Evolutionary conservation across 805 yeast species (phyloP).

Genomic region (Starmerella stellata): DNA sequence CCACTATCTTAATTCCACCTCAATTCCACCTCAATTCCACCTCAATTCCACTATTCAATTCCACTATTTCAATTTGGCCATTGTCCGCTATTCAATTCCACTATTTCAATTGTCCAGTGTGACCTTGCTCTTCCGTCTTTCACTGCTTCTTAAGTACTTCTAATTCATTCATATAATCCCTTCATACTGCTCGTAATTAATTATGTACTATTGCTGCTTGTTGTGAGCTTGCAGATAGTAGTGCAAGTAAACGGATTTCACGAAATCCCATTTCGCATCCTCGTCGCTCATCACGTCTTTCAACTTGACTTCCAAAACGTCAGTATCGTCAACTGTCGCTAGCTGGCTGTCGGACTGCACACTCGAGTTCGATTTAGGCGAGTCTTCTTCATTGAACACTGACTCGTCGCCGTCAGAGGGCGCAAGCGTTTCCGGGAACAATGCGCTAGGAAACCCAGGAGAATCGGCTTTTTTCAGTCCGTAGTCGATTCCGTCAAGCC

Average conservation of each 20-base stretch:
- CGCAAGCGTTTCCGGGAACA: slow-evolving; percentile 5
- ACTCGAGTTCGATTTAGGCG: background rate
- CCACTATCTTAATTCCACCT: too few species aligned
- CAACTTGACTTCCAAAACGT: background rate
- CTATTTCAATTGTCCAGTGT: too few species aligned
- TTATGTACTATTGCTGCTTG: too few species aligned
- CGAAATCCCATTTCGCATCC: slow-evolving; percentile 2
- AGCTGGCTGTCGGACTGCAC: background rate
- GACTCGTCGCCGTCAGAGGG: background rate
- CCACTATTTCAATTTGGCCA: too few species aligned
- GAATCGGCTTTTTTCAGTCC: background rate
- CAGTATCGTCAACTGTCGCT: too few species aligned
- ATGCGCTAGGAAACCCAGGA: slow-evolving; percentile 13
- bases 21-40: too few species aligned
- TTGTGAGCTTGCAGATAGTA: slow-evolving; percentile 2
- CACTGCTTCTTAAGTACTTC: too few species aligned
- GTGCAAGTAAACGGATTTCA: slow-evolving; percentile 10
- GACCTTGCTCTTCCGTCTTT: too few species aligned
- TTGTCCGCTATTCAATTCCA: too few species aligned
- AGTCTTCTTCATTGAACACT: background rate
- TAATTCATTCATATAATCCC: too few species aligned
- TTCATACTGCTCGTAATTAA: too few species aligned
- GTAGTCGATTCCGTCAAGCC: background rate
- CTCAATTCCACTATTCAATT: too few species aligned
- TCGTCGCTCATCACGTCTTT: slow-evolving; percentile 1